These are phyloP conservation scores for Barnettozyma pratensis DNA, from an alignment of 805 yeast species.

Conservation along the genomic window DNA sequence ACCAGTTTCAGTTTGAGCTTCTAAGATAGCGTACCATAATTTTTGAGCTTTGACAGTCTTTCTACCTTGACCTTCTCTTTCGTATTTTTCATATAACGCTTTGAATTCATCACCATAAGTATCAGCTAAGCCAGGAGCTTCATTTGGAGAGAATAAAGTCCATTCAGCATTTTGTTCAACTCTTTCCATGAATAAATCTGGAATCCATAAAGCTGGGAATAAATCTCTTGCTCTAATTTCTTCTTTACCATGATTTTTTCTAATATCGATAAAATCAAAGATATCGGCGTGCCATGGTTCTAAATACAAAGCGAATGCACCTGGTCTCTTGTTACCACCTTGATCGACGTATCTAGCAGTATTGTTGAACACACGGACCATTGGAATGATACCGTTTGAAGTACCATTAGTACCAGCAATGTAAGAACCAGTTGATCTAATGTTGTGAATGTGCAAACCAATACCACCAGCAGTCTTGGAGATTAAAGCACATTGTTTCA, in stretches of 20 bases:
- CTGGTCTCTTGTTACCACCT: conserved; percentile 98
- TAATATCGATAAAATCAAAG: conserved; percentile 77
- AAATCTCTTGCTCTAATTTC: conserved; percentile 90
- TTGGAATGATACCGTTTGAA: conserved; percentile 91
- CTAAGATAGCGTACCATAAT: conserved; percentile 83
- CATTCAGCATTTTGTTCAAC: conserved; percentile 76
- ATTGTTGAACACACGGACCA: conserved; percentile 91
- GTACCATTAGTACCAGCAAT: conserved; percentile 92
- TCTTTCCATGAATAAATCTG: conserved; percentile 90
- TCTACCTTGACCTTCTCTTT: conserved; percentile 58
- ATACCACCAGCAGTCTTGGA: conserved; percentile 96
- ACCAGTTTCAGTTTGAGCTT: conserved; percentile 95
- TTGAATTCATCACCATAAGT: conserved; percentile 82
- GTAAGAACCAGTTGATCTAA: conserved; percentile 80
- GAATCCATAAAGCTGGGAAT: conserved; percentile 91
- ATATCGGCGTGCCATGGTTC: conserved; percentile 98
- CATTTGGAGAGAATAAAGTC: conserved; percentile 88
- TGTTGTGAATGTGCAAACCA: conserved; percentile 84
- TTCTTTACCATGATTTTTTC: conserved; percentile 94
- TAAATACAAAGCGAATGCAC: conserved; percentile 89
- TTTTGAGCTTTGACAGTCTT: conserved; percentile 78
- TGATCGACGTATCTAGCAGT: conserved; percentile 97
- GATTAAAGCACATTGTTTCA: conserved; percentile 82
- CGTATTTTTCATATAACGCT: conserved; percentile 66
- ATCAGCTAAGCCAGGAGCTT: conserved; percentile 81